phyloP scores from a whole-genome alignment of 139 green algal genomes.

The Tetradesmus lagerheimii region DNA sequence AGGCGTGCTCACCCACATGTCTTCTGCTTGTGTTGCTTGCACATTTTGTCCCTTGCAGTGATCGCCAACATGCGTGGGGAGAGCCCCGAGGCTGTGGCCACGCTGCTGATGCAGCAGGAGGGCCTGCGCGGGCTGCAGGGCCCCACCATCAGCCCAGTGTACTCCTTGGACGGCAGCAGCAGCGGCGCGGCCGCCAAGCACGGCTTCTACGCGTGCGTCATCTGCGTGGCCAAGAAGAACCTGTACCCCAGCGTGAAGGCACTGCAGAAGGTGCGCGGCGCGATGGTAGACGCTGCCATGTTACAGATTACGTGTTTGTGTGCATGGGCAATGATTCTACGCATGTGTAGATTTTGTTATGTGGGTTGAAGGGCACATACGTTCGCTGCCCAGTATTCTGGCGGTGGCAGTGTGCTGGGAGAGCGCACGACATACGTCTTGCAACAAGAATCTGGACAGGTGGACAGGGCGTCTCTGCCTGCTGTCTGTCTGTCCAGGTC shows the following conservation, averaged over 20 bases:
- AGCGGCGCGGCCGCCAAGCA: slow-evolving; percentile 41
- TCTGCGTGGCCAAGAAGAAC: slow-evolving; percentile 91
- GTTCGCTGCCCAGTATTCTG: too few species aligned
- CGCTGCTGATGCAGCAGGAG: slow-evolving; percentile 63
- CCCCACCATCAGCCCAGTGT: slow-evolving; percentile 92
- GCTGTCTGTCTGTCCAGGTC: too few species aligned
- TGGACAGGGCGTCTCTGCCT: too few species aligned
- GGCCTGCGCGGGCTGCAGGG: slow-evolving; percentile 80
- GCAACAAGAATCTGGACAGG: too few species aligned
- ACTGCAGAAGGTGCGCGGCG: slow-evolving; percentile 78
- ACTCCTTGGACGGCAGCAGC: slow-evolving; percentile 46
- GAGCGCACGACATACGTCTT: too few species aligned
- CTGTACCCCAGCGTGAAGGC: slow-evolving; percentile 92
- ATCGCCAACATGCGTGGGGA: slow-evolving; percentile 92
- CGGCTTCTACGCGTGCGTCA: slow-evolving; percentile 79
- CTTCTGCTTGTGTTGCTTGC: not conserved
- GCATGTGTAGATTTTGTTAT: too few species aligned
- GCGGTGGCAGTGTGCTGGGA: too few species aligned
- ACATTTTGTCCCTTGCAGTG: slow-evolving; percentile 60
- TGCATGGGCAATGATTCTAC: too few species aligned
- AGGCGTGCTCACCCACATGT: too few species aligned
- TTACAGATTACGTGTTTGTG: too few species aligned
- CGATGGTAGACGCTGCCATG: too few species aligned
- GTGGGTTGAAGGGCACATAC: too few species aligned
- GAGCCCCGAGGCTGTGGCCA: slow-evolving; percentile 85